These are phyloP conservation scores for Entoloma clypeatum DNA, from an alignment of 1,284 basidiomycete species.

Conservation along the genomic window DNA sequence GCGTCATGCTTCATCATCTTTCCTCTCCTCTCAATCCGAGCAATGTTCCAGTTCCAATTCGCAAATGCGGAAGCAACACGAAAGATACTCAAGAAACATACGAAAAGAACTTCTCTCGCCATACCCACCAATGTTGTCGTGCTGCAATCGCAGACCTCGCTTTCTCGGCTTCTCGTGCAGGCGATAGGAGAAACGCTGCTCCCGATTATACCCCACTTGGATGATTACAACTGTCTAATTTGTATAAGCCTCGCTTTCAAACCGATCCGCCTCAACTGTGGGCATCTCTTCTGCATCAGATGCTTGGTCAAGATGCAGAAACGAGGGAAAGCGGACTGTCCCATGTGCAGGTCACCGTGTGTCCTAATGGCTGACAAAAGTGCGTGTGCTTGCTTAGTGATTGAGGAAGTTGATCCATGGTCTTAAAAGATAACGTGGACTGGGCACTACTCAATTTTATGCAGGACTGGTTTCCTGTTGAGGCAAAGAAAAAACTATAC, in stretches of 20 bases:
- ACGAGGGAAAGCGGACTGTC: constrained; percentile 75
- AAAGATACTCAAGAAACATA: constrained; percentile 93
- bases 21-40: background rate
- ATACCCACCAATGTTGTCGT: constrained; percentile 21
- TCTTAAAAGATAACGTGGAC: constrained; percentile 68
- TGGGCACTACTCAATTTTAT: constrained; percentile 82
- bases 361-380: constrained; percentile 75
- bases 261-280: constrained; percentile 80
- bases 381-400: constrained; percentile 36
- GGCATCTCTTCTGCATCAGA: constrained; percentile 89
- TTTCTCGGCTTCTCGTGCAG: constrained; percentile 81
- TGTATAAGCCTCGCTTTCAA: constrained; percentile 86
- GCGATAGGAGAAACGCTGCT: constrained; percentile 83
- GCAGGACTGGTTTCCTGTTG: constrained; percentile 90
- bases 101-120: constrained; percentile 78
- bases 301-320: constrained; percentile 96
- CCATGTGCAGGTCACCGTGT: constrained; percentile 78
- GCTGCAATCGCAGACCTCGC: constrained; percentile 36
- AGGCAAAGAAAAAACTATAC: constrained; percentile 73
- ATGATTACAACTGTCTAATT: constrained; percentile 75
- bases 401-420: constrained; percentile 1
- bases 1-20: constrained; percentile 7
- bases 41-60: constrained; percentile 58
- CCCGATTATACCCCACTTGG: constrained; percentile 80
- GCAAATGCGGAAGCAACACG: constrained; percentile 88